phyloP scores from a whole-genome alignment of 2,329 filamentous ascomycete species.

The Trichoderma semiorbis region DNA sequence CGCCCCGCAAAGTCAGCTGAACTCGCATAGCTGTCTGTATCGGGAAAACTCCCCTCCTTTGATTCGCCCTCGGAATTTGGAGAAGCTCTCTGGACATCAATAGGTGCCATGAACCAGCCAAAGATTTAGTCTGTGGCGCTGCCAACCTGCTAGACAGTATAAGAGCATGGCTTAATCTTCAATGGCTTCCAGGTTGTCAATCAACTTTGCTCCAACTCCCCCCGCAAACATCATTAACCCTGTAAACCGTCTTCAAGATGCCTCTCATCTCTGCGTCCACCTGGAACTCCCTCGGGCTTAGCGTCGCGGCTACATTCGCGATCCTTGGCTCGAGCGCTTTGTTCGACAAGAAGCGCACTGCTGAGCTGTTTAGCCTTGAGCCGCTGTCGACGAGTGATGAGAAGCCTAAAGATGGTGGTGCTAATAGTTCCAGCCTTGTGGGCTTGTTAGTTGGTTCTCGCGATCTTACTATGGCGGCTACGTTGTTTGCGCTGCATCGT shows the following conservation, averaged over 20 bases:
- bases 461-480: slow-evolving; percentile 19
- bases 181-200: not conserved
- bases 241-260: not conserved
- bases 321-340: slow-evolving; percentile 20
- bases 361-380: slow-evolving; percentile 21
- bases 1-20: not conserved
- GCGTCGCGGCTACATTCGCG: slow-evolving; percentile 21
- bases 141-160: not conserved
- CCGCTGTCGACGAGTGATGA: not conserved
- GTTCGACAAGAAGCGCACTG: slow-evolving; percentile 13
- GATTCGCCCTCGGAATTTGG: not conserved
- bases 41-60: not conserved
- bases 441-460: slow-evolving; percentile 18
- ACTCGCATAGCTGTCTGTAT: not conserved
- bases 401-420: not conserved
- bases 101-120: not conserved
- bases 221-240: not conserved
- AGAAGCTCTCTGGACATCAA: not conserved
- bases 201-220: not conserved
- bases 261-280: slow-evolving; percentile 16
- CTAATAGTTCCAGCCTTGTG: not conserved
- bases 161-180: not conserved
- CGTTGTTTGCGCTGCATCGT: slow-evolving; percentile 15
- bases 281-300: slow-evolving; percentile 23
- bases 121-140: not conserved